phyloP scores from a whole-genome alignment of 441 rosid genomes.

The Euphorbia schlechtendalii region DNA sequence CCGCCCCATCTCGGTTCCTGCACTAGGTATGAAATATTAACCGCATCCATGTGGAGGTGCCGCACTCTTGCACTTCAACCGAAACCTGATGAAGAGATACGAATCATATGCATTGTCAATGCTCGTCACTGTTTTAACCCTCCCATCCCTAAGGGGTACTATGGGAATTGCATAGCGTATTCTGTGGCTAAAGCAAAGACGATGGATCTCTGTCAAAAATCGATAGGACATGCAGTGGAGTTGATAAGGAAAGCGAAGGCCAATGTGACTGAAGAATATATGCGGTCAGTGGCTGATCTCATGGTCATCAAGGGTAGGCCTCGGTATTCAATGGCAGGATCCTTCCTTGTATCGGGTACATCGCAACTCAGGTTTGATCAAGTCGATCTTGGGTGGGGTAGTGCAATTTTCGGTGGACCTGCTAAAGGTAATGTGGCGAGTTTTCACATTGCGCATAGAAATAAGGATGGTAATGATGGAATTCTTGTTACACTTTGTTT shows the following conservation, averaged over 20 bases:
- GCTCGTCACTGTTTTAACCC: constrained; percentile 33
- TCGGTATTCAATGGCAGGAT: constrained; percentile 18
- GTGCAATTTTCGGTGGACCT: constrained; percentile 28
- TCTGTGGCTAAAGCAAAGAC: constrained; percentile 24
- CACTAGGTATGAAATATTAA: constrained; percentile 32
- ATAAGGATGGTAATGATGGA: constrained; percentile 25
- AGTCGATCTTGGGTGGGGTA: constrained; percentile 46
- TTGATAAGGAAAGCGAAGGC: constrained; percentile 29
- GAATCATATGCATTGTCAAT: constrained; percentile 29
- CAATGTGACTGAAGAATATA: constrained; percentile 26
- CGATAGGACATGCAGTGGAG: constrained; percentile 27
- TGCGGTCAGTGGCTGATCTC: constrained; percentile 32
- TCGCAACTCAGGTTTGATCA: constrained; percentile 13
- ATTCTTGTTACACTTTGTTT: constrained; percentile 25
- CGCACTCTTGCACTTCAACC: constrained; percentile 40
- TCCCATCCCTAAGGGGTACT: constrained; percentile 36
- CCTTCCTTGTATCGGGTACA: constrained; percentile 27
- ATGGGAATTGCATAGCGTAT: constrained; percentile 31
- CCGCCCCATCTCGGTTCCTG: constrained; percentile 20
- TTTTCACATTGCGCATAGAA: constrained; percentile 18
- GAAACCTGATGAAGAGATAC: constrained; percentile 34
- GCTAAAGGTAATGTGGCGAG: constrained; percentile 32
- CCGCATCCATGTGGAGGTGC: constrained; percentile 47
- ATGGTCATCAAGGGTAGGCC: constrained; percentile 33
- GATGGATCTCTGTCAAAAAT: constrained; percentile 16